Evolutionary conservation across 495 filamentous ascomycete genomes (phyloP).

Genomic region (Elasticomyces elasticus): DNA sequence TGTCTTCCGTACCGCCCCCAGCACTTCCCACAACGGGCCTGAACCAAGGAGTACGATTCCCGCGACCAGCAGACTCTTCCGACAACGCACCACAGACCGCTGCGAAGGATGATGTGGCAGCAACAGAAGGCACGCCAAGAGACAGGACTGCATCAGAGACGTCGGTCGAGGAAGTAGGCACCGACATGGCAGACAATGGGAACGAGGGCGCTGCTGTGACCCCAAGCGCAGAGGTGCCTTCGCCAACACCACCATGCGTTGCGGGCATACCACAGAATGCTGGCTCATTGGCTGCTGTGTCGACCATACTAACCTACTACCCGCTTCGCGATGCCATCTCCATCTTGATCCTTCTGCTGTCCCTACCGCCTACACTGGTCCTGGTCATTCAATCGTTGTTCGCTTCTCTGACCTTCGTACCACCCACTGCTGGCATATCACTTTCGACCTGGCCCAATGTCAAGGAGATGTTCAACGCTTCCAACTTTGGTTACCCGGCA

Average conservation of each 20-base stretch:
- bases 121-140: constrained; percentile 7
- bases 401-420: constrained; percentile 86
- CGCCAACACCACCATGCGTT: constrained; percentile 8
- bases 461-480: constrained; percentile 44
- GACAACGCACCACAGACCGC: background rate
- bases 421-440: constrained; percentile 47
- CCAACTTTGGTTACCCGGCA: constrained; percentile 67
- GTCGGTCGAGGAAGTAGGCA: constrained; percentile 13
- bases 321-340: constrained; percentile 93
- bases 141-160: constrained; percentile 14
- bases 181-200: constrained; percentile 12
- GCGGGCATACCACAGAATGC: constrained; percentile 45
- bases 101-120: constrained; percentile 10
- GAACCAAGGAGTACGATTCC: constrained; percentile 22
- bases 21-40: constrained; percentile 21
- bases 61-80: constrained; percentile 17
- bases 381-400: constrained; percentile 89
- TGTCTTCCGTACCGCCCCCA: constrained; percentile 37
- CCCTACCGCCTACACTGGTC: constrained; percentile 84
- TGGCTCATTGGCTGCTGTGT: constrained; percentile 59
- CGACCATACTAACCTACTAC: constrained; percentile 82
- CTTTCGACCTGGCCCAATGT: constrained; percentile 39
- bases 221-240: constrained; percentile 5
- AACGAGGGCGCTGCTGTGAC: constrained; percentile 1
- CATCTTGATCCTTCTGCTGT: constrained; percentile 93